A percentile compares a stretch with the other conserved stretches of the same genome.
Conservation (phyloP, 805 yeast species). For the Metschnikowia bowlesiae region DNA sequence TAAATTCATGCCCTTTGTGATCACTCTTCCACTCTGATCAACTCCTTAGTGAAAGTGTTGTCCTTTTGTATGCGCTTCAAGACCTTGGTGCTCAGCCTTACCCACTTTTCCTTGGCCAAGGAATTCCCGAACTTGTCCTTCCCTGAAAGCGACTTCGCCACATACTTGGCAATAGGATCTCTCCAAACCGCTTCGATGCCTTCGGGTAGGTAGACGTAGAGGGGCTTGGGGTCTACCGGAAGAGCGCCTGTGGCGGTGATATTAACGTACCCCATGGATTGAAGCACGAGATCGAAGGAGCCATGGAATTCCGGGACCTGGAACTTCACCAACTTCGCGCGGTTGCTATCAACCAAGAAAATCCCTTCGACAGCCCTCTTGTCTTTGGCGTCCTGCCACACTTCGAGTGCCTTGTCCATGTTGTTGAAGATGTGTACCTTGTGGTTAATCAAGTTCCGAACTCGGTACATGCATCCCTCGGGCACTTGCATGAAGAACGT, state of each 20-base stretch:
- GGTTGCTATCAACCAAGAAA: conserved; percentile 13
- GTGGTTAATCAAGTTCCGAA: conserved; percentile 43
- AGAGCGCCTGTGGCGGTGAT: conserved; percentile 54
- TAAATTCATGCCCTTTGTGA: not conserved
- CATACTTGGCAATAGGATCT: conserved; percentile 44
- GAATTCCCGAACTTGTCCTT: conserved; percentile 21
- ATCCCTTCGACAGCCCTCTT: conserved; percentile 18
- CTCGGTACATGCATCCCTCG: conserved; percentile 41
- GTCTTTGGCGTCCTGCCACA: conserved; percentile 24
- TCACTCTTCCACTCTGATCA: not conserved
- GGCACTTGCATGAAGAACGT: conserved; percentile 57
- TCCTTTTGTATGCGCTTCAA: conserved; percentile 18
- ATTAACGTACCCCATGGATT: conserved; percentile 59
- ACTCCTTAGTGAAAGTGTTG: not conserved
- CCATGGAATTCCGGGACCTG: conserved; percentile 72
- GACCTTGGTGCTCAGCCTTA: conserved; percentile 16
- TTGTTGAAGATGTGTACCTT: conserved; percentile 30
- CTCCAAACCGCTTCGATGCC: conserved; percentile 53
- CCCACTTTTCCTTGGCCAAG: conserved; percentile 21
- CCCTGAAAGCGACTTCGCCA: conserved; percentile 33
- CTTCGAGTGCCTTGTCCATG: conserved; percentile 26
- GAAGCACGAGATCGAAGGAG: conserved; percentile 57
- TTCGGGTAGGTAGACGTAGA: conserved; percentile 47
- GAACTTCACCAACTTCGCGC: conserved; percentile 23
- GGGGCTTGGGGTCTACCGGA: conserved; percentile 22